phyloP scores from a whole-genome alignment of 2,329 filamentous ascomycete genomes.

The Microdochium trichocladiopsis region DNA sequence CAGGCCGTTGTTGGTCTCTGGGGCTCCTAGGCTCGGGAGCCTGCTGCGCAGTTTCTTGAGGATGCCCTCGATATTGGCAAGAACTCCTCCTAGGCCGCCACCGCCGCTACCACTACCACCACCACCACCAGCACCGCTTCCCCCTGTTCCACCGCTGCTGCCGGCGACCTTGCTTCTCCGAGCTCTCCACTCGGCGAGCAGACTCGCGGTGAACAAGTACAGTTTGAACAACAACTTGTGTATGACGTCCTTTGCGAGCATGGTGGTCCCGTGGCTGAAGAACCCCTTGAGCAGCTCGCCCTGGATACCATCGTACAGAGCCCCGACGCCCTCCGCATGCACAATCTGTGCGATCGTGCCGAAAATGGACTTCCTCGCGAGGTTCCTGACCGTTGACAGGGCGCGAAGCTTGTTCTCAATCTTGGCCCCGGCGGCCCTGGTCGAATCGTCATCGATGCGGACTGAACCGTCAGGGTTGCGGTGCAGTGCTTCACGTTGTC shows the following conservation, averaged over 20 bases:
- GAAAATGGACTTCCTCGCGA: conserved; percentile 48
- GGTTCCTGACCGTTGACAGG: conserved; percentile 12
- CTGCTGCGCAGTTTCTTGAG: neutral
- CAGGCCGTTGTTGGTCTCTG: no score
- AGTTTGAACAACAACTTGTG: conserved; percentile 64
- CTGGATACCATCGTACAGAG: conserved; percentile 68
- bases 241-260: conserved; percentile 76
- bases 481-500: no score
- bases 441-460: conserved; percentile 8
- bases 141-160: neutral
- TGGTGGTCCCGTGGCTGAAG: conserved; percentile 78
- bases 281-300: conserved; percentile 79
- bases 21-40: neutral
- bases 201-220: conserved; percentile 59
- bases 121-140: neutral
- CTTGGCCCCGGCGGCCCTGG: conserved; percentile 12
- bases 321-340: conserved; percentile 57
- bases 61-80: neutral
- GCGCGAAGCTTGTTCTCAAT: conserved; percentile 21
- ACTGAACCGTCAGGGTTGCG: neutral
- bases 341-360: conserved; percentile 51
- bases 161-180: neutral
- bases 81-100: neutral
- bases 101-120: neutral
- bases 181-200: conserved; percentile 18